Evolutionary conservation across 441 rosid species (phyloP).

Genomic region (Viola pubescens): DNA sequence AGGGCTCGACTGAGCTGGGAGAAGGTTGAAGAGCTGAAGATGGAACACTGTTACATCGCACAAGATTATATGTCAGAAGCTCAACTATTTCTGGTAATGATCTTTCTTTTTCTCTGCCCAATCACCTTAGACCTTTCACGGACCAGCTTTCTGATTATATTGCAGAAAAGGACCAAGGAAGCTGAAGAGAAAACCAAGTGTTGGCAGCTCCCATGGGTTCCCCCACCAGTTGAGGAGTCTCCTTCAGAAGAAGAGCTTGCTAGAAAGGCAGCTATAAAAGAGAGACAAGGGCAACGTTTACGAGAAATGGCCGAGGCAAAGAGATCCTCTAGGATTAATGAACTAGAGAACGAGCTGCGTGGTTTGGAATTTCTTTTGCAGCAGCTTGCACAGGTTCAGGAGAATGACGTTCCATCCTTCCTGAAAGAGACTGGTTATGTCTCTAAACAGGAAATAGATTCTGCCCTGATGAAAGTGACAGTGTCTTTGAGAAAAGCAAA

Average conservation of each 20-base stretch:
- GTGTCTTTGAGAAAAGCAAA: constrained; percentile 71
- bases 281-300: constrained; percentile 87
- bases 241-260: constrained; percentile 98
- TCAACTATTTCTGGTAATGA: constrained; percentile 56
- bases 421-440: constrained; percentile 66
- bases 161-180: constrained; percentile 73
- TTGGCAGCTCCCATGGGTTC: constrained; percentile 96
- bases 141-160: constrained; percentile 20
- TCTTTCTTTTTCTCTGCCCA: constrained; percentile 9
- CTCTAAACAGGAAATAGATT: constrained; percentile 78
- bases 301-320: constrained; percentile 98
- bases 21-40: constrained; percentile 85
- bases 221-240: constrained; percentile 75
- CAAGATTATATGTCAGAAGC: constrained; percentile 66
- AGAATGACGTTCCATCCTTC: constrained; percentile 54
- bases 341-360: constrained; percentile 66
- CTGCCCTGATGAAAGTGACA: constrained; percentile 45
- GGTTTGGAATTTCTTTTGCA: constrained; percentile 74
- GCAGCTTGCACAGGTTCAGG: constrained; percentile 71
- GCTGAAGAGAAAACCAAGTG: constrained; percentile 77
- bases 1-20: constrained; percentile 87
- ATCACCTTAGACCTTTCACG: constrained; percentile 12
- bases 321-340: constrained; percentile 75
- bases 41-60: constrained; percentile 88
- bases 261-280: constrained; percentile 83